phyloP scores from a whole-genome alignment of 2,329 filamentous ascomycete species.

The Fusarium sp. region DNA sequence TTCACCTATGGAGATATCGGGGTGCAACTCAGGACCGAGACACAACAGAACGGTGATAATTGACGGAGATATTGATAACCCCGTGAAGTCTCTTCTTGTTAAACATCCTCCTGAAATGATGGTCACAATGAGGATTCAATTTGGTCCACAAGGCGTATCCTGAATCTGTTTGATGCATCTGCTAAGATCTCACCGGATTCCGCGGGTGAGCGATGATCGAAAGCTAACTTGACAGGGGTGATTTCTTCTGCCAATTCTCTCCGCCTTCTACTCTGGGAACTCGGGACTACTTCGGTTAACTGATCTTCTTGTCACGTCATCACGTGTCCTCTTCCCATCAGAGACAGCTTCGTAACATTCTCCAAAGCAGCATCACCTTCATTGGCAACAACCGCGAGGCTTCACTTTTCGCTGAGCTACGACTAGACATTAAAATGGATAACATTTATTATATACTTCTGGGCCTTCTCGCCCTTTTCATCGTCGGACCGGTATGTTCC shows the following conservation, averaged over 20 bases:
- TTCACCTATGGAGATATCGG: background rate
- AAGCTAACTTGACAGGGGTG: background rate
- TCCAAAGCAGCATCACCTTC: background rate
- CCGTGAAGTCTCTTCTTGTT: background rate
- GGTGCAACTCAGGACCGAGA: background rate
- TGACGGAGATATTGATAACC: background rate
- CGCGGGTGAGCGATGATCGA: background rate
- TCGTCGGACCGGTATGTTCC: conserved; percentile 25
- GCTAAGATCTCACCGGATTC: background rate
- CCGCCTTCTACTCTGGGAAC: background rate
- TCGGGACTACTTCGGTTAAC: background rate
- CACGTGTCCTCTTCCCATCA: background rate
- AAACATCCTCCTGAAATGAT: background rate
- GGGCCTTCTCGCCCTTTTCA: conserved; percentile 29
- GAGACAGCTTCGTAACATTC: background rate
- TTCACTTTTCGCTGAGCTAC: background rate
- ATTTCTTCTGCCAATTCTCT: background rate
- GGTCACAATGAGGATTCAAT: background rate
- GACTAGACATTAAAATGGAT: conserved; percentile 20
- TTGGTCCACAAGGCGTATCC: background rate
- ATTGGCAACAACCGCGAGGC: background rate
- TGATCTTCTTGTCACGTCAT: background rate
- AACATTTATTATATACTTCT: conserved; percentile 34
- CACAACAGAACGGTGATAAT: background rate
- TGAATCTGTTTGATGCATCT: background rate